Base-by-base conservation (phyloP, 345 rosid genomes). In the Garcia nutans region DNA sequence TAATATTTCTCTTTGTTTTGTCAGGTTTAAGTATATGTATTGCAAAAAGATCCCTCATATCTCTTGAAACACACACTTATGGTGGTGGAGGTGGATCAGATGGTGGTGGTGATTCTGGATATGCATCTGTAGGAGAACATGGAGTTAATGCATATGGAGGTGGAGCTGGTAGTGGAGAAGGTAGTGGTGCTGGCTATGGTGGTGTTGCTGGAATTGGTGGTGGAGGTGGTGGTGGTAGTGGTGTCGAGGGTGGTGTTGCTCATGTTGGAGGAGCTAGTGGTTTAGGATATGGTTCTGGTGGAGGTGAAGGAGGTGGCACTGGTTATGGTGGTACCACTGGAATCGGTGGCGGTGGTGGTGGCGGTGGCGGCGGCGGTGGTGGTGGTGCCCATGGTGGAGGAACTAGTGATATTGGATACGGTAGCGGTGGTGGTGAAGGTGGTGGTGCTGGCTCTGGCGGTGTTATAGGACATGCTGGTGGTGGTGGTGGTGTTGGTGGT, bases 11-110 rank as follows among this genome's bases (percentile, higher is more conserved):
- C 58, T 64, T 71, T 71, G 3, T 77, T 28, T 44, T 71, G 0
- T 28, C 65, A 44, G 63, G 72, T 54, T 20, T 77, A 55, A 31
- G 57, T 28, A 71, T 71, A 54, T 71, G 76, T 65, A 65, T 41
- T 64, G 76, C 80, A 6, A 71, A 15, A 42, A 71, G 76, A 31
- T 55, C 71, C 66, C 65, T 77, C 47, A 45, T 54, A 37, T 23
- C 72, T 24, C n/a, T 71, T 72, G 75, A 65, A 55, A 41, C 68
- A 15, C 68, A 69, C 41, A 16, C 60, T 60, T 42, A 71, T 42
- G 62, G 52, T 49, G 81, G 63, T 0, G 80, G 74, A 12, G 70
- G 55, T 6, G 81, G 78, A 50, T 67, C 41, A 10, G 82, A 69
- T 10, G 73, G 37, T 11, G 75, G 79, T 4, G 76, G 70, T 12